phyloP scores from a whole-genome alignment of 176 grass and related monocot species.

The Saccharum spontaneum region DNA sequence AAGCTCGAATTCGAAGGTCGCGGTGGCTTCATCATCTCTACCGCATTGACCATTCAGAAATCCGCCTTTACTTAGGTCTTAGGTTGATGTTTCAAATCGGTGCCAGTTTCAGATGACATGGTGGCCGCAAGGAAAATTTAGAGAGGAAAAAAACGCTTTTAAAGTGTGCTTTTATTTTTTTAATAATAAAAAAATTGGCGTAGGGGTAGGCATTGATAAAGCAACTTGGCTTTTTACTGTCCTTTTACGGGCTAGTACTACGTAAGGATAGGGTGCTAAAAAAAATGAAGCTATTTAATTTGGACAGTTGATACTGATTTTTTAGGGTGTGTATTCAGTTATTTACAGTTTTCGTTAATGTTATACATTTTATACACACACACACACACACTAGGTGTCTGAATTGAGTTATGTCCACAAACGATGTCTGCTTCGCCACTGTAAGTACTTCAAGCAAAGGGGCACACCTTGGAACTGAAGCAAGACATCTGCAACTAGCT shows the following conservation, averaged over 20 bases:
- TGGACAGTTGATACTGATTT: neutral
- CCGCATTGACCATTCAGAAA: too few relatives aligned
- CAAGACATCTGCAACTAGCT: conserved; percentile 24
- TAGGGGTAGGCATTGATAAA: neutral
- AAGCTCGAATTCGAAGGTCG: too few relatives aligned
- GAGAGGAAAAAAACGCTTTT: too few relatives aligned
- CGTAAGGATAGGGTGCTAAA: neutral
- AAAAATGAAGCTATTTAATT: neutral
- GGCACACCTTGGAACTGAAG: neutral
- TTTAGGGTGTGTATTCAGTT: neutral
- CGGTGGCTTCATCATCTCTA: too few relatives aligned
- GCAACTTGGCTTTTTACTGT: neutral
- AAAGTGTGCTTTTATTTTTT: neutral
- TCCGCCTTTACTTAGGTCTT: too few relatives aligned
- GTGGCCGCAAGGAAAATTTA: too few relatives aligned
- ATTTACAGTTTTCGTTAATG: neutral
- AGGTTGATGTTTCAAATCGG: too few relatives aligned
- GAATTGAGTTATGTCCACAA: neutral
- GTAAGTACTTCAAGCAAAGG: neutral
- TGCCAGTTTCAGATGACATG: too few relatives aligned
- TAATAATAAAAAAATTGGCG: neutral
- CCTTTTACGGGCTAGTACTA: too few relatives aligned
- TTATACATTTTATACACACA: too few relatives aligned
- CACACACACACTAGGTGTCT: neutral
- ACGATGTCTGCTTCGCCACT: neutral